A percentile compares a stretch with the other conserved stretches of the same genome.
These are phyloP conservation scores for Fusarium napiforme DNA, from an alignment of 2,329 filamentous ascomycete genomes.

Conservation along the genomic window DNA sequence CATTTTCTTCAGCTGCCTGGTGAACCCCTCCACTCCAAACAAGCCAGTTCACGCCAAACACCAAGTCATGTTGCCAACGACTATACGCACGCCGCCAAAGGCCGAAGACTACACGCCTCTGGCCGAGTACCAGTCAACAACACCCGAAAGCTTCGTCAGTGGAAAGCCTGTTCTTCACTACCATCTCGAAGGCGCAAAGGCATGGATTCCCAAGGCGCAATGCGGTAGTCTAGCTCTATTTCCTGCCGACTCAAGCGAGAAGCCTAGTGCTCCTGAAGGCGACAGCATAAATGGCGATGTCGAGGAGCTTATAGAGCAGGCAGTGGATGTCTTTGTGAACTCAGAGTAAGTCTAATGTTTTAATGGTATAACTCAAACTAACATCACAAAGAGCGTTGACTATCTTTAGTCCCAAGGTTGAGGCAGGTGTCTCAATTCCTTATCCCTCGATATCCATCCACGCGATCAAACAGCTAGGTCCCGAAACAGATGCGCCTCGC, in stretches of 20 bases:
- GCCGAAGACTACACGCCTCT: constrained; percentile 71
- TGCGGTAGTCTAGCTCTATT: constrained; percentile 66
- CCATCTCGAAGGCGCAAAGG: constrained; percentile 66
- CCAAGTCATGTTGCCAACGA: constrained; percentile 58
- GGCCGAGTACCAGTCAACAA: constrained; percentile 76
- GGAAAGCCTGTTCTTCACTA: constrained; percentile 78
- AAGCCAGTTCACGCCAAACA: background rate
- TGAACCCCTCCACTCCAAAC: constrained; percentile 38
- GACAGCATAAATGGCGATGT: constrained; percentile 47
- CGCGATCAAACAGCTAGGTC: constrained; percentile 71
- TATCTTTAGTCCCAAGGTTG: constrained; percentile 69
- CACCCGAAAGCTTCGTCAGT: constrained; percentile 76
- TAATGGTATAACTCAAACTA: background rate
- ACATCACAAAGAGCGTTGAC: constrained; percentile 58
- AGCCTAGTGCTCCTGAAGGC: constrained; percentile 41
- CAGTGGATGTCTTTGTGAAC: constrained; percentile 67
- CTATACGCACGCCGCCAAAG: constrained; percentile 67
- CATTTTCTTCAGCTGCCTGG: constrained; percentile 39
- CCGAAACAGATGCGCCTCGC: constrained; percentile 51
- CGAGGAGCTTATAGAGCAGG: constrained; percentile 56
- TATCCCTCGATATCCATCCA: constrained; percentile 82
- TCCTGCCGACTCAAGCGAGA: constrained; percentile 51
- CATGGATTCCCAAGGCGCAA: constrained; percentile 67
- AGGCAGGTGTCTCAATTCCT: constrained; percentile 73
- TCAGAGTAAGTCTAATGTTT: constrained; percentile 60